phyloP scores from a whole-genome alignment of 179 eudicot genomes.

The Silene noctiflora region DNA sequence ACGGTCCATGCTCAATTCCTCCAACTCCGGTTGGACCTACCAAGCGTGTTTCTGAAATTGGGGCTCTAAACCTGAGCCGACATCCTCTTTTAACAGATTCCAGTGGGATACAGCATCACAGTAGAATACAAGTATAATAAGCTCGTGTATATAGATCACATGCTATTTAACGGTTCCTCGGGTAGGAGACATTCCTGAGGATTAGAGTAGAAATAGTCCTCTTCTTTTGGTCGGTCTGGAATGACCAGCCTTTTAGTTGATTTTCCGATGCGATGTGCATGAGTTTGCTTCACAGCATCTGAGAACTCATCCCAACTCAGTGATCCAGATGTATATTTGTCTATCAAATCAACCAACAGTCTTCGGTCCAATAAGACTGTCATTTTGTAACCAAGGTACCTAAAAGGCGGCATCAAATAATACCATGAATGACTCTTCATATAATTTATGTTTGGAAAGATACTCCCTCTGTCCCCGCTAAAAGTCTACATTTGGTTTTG shows the following conservation, averaged over 20 bases:
- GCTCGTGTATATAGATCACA: slow-evolving; percentile 23
- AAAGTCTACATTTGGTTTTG: background rate
- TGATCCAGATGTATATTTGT: slow-evolving; percentile 51
- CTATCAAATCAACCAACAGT: slow-evolving; percentile 64
- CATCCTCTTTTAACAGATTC: slow-evolving; percentile 17
- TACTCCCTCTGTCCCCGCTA: background rate
- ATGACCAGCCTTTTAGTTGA: slow-evolving; percentile 56
- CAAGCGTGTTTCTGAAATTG: slow-evolving; percentile 8
- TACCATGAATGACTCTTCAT: background rate
- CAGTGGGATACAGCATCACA: slow-evolving; percentile 14
- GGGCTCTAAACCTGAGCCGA: slow-evolving; percentile 4
- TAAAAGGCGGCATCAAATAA: slow-evolving; percentile 23
- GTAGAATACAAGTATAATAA: slow-evolving; percentile 23
- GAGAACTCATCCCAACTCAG: slow-evolving; percentile 81
- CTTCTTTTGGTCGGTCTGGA: slow-evolving; percentile 78
- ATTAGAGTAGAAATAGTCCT: slow-evolving; percentile 77
- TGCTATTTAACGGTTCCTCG: slow-evolving; percentile 30
- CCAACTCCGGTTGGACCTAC: slow-evolving; percentile 4
- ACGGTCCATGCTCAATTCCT: slow-evolving; percentile 6
- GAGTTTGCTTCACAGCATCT: slow-evolving; percentile 58
- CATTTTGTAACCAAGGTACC: slow-evolving; percentile 72
- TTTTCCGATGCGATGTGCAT: slow-evolving; percentile 61
- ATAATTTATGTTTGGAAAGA: background rate
- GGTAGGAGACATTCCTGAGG: slow-evolving; percentile 64
- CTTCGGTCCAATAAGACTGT: slow-evolving; percentile 64